phyloP scores from a whole-genome alignment of 805 yeast species.

The Kockiozyma suomiensis region DNA sequence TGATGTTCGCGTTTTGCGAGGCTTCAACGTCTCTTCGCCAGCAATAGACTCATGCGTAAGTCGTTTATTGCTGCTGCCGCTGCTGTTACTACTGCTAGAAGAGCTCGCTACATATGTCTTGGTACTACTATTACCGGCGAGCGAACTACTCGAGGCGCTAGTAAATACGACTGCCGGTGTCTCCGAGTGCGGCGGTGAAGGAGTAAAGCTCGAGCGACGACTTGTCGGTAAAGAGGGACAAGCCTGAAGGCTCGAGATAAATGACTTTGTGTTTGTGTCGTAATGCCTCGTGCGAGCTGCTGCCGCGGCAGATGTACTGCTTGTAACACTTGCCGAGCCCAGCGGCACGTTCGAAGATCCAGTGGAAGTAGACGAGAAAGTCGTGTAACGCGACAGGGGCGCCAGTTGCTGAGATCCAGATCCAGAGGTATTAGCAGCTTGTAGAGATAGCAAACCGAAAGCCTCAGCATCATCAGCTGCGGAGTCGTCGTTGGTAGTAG shows the following conservation, averaged over 20 bases:
- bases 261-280: constrained; percentile 3
- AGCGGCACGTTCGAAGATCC: background rate
- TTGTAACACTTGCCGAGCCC: no score
- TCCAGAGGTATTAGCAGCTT: background rate
- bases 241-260: background rate
- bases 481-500: background rate
- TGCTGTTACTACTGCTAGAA: background rate
- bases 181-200: background rate
- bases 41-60: background rate
- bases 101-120: background rate
- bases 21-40: background rate
- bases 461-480: constrained; percentile 12
- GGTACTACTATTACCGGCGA: background rate
- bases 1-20: background rate
- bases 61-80: background rate
- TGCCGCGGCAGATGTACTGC: constrained; percentile 8
- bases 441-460: constrained; percentile 9
- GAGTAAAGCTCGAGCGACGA: no score
- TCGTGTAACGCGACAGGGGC: background rate
- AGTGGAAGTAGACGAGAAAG: background rate
- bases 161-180: background rate
- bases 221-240: background rate
- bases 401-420: background rate
- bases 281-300: constrained; percentile 11
- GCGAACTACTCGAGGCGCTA: background rate